Conservation (phyloP, 139 green algal species). For the Nannochloris sp. region DNA sequence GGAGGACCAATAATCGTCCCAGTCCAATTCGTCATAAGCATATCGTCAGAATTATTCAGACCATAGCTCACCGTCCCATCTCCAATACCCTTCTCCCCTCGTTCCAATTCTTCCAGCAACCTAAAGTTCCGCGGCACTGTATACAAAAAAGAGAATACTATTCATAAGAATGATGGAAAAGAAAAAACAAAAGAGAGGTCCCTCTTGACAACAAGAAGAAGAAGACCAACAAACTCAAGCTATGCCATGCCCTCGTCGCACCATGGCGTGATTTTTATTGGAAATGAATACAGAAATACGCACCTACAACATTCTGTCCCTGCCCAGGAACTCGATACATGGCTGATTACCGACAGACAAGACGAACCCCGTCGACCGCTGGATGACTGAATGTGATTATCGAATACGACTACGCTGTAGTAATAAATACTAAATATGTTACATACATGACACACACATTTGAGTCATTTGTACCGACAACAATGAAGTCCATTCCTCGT, state of each 20-base stretch:
- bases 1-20: conserved; percentile 94
- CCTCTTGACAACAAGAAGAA: too few species aligned
- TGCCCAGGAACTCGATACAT: not conserved
- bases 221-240: not conserved
- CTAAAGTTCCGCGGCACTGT: conserved; percentile 89
- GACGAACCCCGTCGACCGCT: too few species aligned
- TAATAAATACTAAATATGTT: too few species aligned
- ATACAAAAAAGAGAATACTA: not conserved
- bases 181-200: too few species aligned
- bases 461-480: too few species aligned
- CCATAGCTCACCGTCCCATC: conserved; percentile 95
- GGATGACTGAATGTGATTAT: too few species aligned
- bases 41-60: conserved; percentile 81
- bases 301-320: conserved; percentile 1
- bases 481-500: too few species aligned
- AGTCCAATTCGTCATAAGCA: conserved; percentile 89
- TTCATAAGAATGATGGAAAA: too few species aligned
- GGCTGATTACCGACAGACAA: not conserved
- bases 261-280: not conserved
- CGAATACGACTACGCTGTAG: too few species aligned
- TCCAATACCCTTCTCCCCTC: conserved; percentile 88
- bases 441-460: too few species aligned
- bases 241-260: not conserved
- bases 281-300: not conserved
- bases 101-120: conserved; percentile 92